These are phyloP conservation scores for Prinsepia uniflora DNA, from an alignment of 306 rosid species.

Conservation along the genomic window DNA sequence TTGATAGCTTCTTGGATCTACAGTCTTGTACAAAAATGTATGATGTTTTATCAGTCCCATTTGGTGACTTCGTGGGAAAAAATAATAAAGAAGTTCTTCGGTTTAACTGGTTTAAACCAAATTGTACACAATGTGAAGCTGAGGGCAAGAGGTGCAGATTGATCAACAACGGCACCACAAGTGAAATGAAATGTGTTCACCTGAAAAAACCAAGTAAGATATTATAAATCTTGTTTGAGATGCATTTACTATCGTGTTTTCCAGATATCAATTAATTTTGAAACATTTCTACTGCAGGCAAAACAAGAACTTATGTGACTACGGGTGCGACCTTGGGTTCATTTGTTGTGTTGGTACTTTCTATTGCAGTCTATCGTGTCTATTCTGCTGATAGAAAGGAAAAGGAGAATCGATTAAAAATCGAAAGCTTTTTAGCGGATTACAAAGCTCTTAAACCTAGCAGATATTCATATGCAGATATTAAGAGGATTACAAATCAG, in stretches of 20 bases:
- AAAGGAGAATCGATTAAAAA: conserved; percentile 22
- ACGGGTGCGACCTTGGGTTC: conserved; percentile 32
- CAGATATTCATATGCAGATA: conserved; percentile 34
- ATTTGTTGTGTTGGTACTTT: background rate
- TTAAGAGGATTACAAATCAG: conserved; percentile 33
- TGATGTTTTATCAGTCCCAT: conserved; percentile 12
- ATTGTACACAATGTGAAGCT: conserved; percentile 33
- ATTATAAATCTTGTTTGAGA: background rate
- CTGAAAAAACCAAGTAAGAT: conserved; percentile 2
- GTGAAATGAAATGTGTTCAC: background rate
- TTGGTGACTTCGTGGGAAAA: rapidly evolving
- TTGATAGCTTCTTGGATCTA: rapidly evolving
- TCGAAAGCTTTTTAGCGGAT: conserved; percentile 36
- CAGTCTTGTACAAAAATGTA: conserved; percentile 30
- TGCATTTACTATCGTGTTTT: background rate
- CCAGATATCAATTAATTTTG: background rate
- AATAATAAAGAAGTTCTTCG: background rate
- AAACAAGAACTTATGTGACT: conserved; percentile 1
- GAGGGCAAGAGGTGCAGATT: conserved; percentile 26
- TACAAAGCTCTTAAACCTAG: conserved; percentile 38
- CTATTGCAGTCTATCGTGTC: conserved; percentile 6
- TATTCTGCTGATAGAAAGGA: conserved; percentile 11
- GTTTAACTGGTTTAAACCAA: conserved; percentile 34
- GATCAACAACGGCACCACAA: conserved; percentile 1
- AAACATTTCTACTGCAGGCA: conserved; percentile 17